Evolutionary conservation across 305 asterid genomes (phyloP).

Genomic region (Vinca major): DNA sequence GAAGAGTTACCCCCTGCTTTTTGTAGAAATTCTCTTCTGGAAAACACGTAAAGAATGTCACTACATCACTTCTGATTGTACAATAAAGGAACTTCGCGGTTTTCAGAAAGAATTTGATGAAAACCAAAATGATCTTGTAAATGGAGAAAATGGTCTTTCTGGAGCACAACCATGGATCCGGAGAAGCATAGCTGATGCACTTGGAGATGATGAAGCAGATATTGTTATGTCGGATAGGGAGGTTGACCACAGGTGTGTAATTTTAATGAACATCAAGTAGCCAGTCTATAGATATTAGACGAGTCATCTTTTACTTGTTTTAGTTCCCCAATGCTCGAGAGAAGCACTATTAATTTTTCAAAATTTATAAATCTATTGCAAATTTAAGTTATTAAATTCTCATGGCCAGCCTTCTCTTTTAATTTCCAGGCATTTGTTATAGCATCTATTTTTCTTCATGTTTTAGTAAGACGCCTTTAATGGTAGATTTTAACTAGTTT

Average conservation of each 20-base stretch:
- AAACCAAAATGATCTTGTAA: slow-evolving; percentile 24
- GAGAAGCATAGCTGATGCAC: slow-evolving; percentile 88
- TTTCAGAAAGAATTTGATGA: slow-evolving; percentile 32
- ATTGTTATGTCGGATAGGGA: slow-evolving; percentile 27
- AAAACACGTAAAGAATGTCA: slow-evolving; percentile 83
- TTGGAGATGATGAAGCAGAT: slow-evolving; percentile 85
- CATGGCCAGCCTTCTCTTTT: neutral
- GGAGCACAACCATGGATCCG: slow-evolving; percentile 49
- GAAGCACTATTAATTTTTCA: slow-evolving; percentile 1
- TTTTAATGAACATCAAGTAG: slow-evolving; percentile 1
- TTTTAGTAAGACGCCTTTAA: neutral
- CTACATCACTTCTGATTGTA: slow-evolving; percentile 65
- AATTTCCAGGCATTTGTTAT: slow-evolving; percentile 5
- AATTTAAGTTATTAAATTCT: neutral
- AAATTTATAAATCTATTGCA: neutral
- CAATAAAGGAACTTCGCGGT: slow-evolving; percentile 60
- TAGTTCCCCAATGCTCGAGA: neutral
- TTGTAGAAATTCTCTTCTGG: slow-evolving; percentile 70
- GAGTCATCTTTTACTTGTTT: neutral
- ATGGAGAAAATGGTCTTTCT: slow-evolving; percentile 40
- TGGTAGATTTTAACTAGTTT: neutral
- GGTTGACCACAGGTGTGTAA: slow-evolving; percentile 34
- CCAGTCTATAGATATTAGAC: neutral
- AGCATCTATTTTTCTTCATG: neutral
- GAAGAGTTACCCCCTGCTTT: slow-evolving; percentile 81